Evolutionary conservation across 192 early-diverging fungal species (phyloP), one percentile per base, ranked within the genome.

Genomic region (Coemansia interrupta): DNA sequence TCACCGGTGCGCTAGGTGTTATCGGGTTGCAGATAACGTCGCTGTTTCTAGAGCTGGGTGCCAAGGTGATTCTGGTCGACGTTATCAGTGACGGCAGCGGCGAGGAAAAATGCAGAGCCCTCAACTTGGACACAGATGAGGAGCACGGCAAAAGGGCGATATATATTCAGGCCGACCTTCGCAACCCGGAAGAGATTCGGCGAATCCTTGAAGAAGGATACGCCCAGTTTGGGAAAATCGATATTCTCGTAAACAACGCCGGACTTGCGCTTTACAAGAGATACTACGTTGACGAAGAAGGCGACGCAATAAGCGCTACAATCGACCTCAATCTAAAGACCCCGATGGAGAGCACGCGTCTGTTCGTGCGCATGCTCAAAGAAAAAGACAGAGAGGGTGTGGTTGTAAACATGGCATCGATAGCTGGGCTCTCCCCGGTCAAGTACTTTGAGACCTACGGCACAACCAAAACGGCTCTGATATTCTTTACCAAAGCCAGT

Each of bases 241-340:
- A 80, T 23, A 59, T 80, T 11, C 49, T 80, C 22, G 59, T 80
- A 12, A 80, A 80, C 57, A 73, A 73, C 42, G 77, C 72, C 4
- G 77, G 61, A 1, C 17, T 79, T 5, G 67, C 62, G n/a, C 40
- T 41, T 23, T 42, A 50, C 30, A 57, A 64, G 42, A 15, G 38
- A 14, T 43, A 59, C 19, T 71, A 64, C 46, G 48, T 20, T 4
- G 56, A 54, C 41, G 58, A 60, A 23, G 18, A 15, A 4, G 17
- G 58, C 53, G 46, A 60, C 19, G 45, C 44, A 1, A 59, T 61
- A 14, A 44, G 42, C 9, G 20, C 38, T 1, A 29, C 54, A 3
- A 17, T 71, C 9, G 54, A 64, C 8, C 9, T 71, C 32, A 71
- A 71, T 30, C 42, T 71, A 2, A 32, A 48, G 15, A 58, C 58